Conservation (phyloP, 179 eudicot species). For the Heliamphora pulchella region DNA sequence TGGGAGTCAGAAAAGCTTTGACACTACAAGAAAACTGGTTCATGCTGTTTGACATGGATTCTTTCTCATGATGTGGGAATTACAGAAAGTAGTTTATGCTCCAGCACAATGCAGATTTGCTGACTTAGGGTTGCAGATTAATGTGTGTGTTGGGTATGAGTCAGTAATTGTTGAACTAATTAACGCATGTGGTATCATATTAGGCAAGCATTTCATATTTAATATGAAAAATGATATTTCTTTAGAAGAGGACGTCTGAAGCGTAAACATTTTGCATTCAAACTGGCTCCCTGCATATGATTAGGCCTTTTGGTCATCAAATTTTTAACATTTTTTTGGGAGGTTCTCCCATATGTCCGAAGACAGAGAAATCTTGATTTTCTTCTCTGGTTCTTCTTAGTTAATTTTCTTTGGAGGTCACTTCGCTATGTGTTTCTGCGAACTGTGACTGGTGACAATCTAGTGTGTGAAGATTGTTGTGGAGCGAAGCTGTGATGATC, state of each 20-base stretch:
- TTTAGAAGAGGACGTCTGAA: not conserved
- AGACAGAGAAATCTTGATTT: not conserved
- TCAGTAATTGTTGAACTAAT: not conserved
- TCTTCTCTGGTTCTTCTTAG: not conserved
- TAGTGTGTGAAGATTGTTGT: not conserved
- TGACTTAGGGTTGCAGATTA: not conserved
- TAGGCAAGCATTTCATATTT: slow-evolving; percentile 5
- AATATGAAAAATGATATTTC: not conserved
- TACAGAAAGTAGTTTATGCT: not conserved
- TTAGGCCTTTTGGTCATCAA: not conserved
- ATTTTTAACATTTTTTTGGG: not conserved
- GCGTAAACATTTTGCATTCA: not conserved
- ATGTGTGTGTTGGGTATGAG: not conserved
- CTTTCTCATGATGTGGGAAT: slow-evolving; percentile 5
- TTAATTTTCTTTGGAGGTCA: not conserved
- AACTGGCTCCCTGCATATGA: not conserved
- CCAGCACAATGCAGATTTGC: not conserved
- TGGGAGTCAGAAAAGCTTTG: not conserved
- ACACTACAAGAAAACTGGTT: not conserved
- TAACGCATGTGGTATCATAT: not conserved
- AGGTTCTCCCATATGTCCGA: not conserved
- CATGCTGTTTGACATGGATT: not conserved
- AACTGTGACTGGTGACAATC: not conserved
- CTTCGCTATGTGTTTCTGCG: not conserved
- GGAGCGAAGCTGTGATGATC: not conserved